These are phyloP conservation scores for Penicillium sp. DNA, from an alignment of 2,329 filamentous ascomycete genomes.

Conservation along the genomic window DNA sequence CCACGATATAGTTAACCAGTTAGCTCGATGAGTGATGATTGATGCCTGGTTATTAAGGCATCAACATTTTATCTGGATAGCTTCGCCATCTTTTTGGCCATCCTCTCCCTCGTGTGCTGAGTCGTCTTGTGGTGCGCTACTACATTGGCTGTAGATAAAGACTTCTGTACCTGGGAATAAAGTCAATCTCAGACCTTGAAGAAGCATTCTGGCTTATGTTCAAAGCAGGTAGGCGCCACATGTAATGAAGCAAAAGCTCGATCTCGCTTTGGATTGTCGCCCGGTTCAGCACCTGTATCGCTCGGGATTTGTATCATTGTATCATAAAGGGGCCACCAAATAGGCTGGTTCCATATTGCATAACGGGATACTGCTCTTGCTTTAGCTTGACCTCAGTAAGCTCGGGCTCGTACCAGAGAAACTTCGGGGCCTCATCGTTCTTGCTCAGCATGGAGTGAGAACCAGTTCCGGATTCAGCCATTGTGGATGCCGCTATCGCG, in stretches of 20 bases:
- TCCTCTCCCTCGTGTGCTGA: too few species aligned
- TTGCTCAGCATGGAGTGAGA: slow-evolving; percentile 19
- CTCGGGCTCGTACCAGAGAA: slow-evolving; percentile 26
- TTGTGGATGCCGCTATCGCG: not conserved
- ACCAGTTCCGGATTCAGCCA: slow-evolving; percentile 23
- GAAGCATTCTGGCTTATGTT: too few species aligned
- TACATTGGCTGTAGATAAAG: too few species aligned
- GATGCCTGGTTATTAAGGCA: too few species aligned
- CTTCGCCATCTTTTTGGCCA: too few species aligned
- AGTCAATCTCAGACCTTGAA: too few species aligned
- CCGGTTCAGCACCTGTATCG: not conserved
- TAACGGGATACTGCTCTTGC: slow-evolving; percentile 24
- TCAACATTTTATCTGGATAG: too few species aligned
- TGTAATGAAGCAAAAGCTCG: slow-evolving; percentile 16
- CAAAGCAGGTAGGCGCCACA: too few species aligned
- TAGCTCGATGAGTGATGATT: too few species aligned
- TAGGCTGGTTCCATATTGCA: slow-evolving; percentile 26
- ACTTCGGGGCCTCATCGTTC: slow-evolving; percentile 12
- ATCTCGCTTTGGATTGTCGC: slow-evolving; percentile 17
- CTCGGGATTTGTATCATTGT: not conserved
- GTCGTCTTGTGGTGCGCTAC: too few species aligned
- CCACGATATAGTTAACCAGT: too few species aligned
- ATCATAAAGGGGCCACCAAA: slow-evolving; percentile 5
- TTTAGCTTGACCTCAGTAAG: slow-evolving; percentile 18
- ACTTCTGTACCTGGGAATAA: too few species aligned